Evolutionary conservation across 371 early-diverging fungal species (phyloP).

Genomic region (Parasitella parasitica): DNA sequence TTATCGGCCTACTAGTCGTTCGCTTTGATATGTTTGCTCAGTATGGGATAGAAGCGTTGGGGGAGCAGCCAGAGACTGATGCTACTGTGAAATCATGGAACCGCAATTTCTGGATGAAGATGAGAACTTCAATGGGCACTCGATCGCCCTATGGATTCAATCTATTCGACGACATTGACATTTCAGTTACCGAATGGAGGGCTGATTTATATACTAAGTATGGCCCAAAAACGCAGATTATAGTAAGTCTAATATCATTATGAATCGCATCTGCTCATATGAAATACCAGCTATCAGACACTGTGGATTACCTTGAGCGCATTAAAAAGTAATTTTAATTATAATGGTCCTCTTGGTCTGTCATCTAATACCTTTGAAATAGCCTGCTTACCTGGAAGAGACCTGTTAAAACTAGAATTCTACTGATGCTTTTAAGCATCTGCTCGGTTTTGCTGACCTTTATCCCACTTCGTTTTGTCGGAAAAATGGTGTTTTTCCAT

Average conservation of each 20-base stretch:
- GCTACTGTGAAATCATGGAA: conserved; percentile 19
- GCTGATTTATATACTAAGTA: conserved; percentile 30
- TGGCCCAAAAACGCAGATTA: conserved; percentile 34
- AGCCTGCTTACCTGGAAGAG: conserved; percentile 47
- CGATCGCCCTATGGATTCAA: conserved; percentile 3
- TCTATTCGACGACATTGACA: conserved; percentile 24
- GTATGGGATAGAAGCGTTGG: conserved; percentile 30
- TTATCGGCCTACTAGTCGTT: conserved; percentile 13
- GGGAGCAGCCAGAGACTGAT: conserved; percentile 22
- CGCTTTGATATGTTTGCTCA: conserved; percentile 31
- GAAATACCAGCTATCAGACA: conserved; percentile 26
- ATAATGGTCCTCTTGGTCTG: background rate
- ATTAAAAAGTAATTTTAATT: conserved; percentile 33
- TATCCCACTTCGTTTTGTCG: conserved; percentile 25
- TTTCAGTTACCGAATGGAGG: conserved; percentile 31
- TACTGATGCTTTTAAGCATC: conserved; percentile 9
- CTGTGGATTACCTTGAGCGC: conserved; percentile 38
- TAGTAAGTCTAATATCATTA: conserved; percentile 17
- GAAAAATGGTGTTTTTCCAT: conserved; percentile 24
- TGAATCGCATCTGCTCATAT: background rate
- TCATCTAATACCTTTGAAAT: background rate
- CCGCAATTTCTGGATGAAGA: conserved; percentile 10
- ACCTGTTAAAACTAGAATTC: conserved; percentile 31
- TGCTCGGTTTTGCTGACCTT: conserved; percentile 6
- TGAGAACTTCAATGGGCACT: conserved; percentile 11